Evolutionary conservation across 2,329 filamentous ascomycete genomes (phyloP).

Genomic region (Pseudocercospora crystallina): DNA sequence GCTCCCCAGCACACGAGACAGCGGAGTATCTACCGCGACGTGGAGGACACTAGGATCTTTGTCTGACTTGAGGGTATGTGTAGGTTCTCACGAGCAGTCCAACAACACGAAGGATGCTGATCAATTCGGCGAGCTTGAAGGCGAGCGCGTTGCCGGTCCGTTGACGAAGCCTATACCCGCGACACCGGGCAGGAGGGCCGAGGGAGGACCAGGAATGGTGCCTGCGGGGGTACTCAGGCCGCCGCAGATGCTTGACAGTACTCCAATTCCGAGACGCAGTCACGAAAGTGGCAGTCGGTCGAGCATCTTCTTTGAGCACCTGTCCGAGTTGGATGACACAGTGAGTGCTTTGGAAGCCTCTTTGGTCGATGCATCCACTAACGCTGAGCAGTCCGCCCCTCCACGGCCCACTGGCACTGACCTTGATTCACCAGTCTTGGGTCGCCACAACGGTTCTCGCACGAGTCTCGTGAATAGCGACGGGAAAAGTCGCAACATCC

Average conservation of each 20-base stretch:
- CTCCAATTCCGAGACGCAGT: conserved; percentile 3
- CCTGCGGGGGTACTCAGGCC: conserved; percentile 14
- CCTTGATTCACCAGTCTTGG: conserved; percentile 11
- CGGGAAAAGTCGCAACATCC: neutral
- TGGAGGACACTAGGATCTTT: conserved; percentile 20
- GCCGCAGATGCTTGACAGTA: conserved; percentile 21
- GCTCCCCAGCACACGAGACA: conserved; percentile 26
- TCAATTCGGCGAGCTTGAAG: conserved; percentile 21
- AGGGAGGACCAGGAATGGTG: conserved; percentile 10
- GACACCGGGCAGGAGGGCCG: conserved; percentile 18
- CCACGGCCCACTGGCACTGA: neutral
- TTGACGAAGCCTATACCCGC: conserved; percentile 3
- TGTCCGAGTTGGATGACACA: conserved; percentile 23
- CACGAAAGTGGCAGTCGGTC: conserved; percentile 11
- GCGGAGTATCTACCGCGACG: conserved; percentile 28
- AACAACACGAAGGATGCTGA: conserved; percentile 21
- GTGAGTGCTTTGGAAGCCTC: conserved; percentile 7
- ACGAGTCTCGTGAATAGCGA: neutral
- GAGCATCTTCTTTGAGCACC: conserved; percentile 21
- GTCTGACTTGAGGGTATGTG: conserved; percentile 26
- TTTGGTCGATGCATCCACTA: neutral
- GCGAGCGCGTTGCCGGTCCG: conserved; percentile 5
- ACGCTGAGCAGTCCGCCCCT: conserved; percentile 4
- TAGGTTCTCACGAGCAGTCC: conserved; percentile 19
- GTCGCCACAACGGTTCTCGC: neutral